phyloP scores from a whole-genome alignment of 2,329 filamentous ascomycete genomes.

The Nothophoma quercina region DNA sequence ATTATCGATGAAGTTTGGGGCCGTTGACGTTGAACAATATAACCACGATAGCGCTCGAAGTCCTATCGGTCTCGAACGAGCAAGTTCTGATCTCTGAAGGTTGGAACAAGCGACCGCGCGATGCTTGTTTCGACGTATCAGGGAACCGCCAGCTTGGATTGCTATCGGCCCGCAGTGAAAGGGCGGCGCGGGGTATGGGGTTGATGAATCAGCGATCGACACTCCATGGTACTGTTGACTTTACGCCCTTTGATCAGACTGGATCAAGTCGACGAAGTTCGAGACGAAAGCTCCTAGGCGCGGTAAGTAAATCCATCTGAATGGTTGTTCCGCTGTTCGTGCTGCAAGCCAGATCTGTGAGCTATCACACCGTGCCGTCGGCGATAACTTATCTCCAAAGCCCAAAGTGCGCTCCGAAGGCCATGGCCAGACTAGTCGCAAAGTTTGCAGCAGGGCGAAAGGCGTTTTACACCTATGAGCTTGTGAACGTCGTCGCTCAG shows the following conservation, averaged over 20 bases:
- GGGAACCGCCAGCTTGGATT: constrained; percentile 21
- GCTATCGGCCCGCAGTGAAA: constrained; percentile 20
- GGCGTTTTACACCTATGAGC: neutral
- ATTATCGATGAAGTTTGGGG: neutral
- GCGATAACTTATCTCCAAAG: constrained; percentile 1
- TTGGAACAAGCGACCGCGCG: constrained; percentile 5
- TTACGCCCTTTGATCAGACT: constrained; percentile 1
- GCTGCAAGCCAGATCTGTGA: constrained; percentile 1
- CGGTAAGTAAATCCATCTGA: constrained; percentile 12
- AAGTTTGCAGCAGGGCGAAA: constrained; percentile 1
- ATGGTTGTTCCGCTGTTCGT: constrained; percentile 7
- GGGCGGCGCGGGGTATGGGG: constrained; percentile 27
- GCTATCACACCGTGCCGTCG: constrained; percentile 7
- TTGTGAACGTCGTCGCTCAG: neutral
- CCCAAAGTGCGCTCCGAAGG: neutral
- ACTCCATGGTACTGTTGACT: constrained; percentile 1
- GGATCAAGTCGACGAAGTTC: neutral
- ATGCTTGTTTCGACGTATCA: constrained; percentile 6
- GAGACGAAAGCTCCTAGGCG: neutral
- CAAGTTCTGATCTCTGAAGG: neutral
- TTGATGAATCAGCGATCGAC: constrained; percentile 26
- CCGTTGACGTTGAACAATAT: neutral
- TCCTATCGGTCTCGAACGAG: neutral
- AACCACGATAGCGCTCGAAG: neutral
- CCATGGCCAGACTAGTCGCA: neutral